phyloP scores from a whole-genome alignment of 345 rosid genomes.

The Geranium brycei region DNA sequence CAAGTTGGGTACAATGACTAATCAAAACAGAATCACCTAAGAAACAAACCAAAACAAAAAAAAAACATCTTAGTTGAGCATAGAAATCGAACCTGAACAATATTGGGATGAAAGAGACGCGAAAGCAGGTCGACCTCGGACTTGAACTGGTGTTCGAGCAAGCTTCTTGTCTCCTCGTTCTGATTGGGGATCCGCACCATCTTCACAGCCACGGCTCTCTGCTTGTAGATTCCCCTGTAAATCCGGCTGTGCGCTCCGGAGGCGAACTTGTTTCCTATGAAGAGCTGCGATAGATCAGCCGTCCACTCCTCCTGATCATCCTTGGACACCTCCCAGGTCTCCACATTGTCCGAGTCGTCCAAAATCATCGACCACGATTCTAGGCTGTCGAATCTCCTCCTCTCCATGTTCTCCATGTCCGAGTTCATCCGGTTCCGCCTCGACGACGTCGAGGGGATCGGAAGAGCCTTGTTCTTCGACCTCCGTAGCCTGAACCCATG shows the following conservation, averaged over 20 bases:
- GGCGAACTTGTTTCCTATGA: slow-evolving; percentile 94
- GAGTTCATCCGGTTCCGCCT: slow-evolving; percentile 35
- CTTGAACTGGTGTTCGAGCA: slow-evolving; percentile 89
- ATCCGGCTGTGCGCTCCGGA: slow-evolving; percentile 91
- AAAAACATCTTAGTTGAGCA: too few species aligned
- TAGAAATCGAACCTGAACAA: slow-evolving; percentile 12
- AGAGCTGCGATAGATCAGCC: slow-evolving; percentile 93
- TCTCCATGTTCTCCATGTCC: slow-evolving; percentile 72
- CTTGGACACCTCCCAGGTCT: slow-evolving; percentile 78
- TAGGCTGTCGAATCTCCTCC: slow-evolving; percentile 84
- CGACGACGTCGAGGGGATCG: slow-evolving; percentile 36
- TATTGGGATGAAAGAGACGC: slow-evolving; percentile 72
- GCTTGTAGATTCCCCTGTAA: slow-evolving; percentile 91
- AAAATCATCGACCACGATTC: slow-evolving; percentile 51
- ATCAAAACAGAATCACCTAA: too few species aligned
- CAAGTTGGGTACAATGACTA: too few species aligned
- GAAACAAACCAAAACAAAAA: slow-evolving; percentile 2
- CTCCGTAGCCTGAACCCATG: slow-evolving; percentile 52
- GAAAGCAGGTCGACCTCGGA: slow-evolving; percentile 94
- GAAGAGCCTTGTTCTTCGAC: slow-evolving; percentile 31
- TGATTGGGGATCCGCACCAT: slow-evolving; percentile 94
- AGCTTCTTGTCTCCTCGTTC: slow-evolving; percentile 57
- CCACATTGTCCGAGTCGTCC: slow-evolving; percentile 78
- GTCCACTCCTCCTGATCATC: slow-evolving; percentile 61
- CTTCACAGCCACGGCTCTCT: slow-evolving; percentile 94